These are phyloP conservation scores for Hanseniaspora clermontiae DNA, from an alignment of 805 yeast species.

Conservation along the genomic window DNA sequence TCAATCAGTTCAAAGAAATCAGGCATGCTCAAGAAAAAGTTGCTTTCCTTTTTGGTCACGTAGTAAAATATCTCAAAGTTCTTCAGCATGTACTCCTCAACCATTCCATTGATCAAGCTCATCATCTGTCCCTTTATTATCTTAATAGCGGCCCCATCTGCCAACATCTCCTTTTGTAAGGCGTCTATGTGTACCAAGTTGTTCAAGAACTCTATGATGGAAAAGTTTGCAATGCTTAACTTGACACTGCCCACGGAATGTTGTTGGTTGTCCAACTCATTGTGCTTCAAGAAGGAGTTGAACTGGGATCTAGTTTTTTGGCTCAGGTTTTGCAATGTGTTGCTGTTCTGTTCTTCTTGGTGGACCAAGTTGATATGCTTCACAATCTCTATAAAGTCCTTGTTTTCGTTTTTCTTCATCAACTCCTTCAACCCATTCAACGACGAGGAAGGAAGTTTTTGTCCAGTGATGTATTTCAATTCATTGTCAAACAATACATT, in stretches of 20 bases:
- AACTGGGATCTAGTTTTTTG: slow-evolving; percentile 6
- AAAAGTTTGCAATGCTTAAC: neutral
- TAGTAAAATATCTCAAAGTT: slow-evolving; percentile 5
- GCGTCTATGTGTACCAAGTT: neutral
- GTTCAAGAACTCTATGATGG: neutral
- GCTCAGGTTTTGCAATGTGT: slow-evolving; percentile 5
- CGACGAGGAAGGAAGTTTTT: slow-evolving; percentile 12
- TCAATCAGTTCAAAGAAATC: neutral
- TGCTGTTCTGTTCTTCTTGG: neutral
- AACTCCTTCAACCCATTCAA: slow-evolving; percentile 19
- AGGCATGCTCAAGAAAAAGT: neutral
- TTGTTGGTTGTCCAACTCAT: neutral
- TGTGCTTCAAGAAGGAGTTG: slow-evolving; percentile 4
- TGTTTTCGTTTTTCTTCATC: slow-evolving; percentile 19
- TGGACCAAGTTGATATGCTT: slow-evolving; percentile 15
- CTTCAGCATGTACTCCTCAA: slow-evolving; percentile 6
- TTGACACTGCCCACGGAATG: neutral
- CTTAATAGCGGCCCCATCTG: slow-evolving; percentile 25
- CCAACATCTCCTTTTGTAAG: slow-evolving; percentile 17
- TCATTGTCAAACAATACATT: neutral
- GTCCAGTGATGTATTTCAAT: neutral
- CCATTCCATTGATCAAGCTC: neutral
- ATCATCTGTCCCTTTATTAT: neutral
- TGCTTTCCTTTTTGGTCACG: neutral
- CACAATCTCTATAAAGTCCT: slow-evolving; percentile 19